Base-by-base conservation (phyloP, 176 grass and related monocot species). In the Musa beccarii region DNA sequence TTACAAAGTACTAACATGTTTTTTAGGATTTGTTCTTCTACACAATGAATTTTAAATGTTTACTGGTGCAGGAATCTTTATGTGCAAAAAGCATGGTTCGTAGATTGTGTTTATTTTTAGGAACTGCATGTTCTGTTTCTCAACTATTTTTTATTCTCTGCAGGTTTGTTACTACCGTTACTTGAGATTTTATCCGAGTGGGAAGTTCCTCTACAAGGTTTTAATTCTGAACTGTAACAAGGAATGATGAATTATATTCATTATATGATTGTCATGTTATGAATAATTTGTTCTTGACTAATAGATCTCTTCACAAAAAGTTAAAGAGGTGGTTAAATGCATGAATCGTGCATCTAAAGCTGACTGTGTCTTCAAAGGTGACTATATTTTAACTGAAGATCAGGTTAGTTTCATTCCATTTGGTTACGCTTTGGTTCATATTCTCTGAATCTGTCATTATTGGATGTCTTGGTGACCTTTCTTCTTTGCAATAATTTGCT, bases 201-300 rank as follows among this genome's bases (percentile, higher is more conserved):
- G 94, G 64, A 97, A 91, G 65, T 97, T 97, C 78, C 86, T 97
- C 14, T 97, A 92, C 79, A 97, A 97, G 94, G 94, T 97, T 62
- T 11, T 21, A 26, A 19, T 3, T 29, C n/a, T 55, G 76, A 54
- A 50, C 13, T 55, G 16, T 51, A 34, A 43, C 26, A 17, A 2
- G 52, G 23, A 22, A 49, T 26, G 12, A 10, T 19, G 3, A 34
- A 34, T 21, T 53, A 4, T 73, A 50, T 72, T 15, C 52, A 52
- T 1, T 49, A 28, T 72, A 79, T 64, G 29, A 34, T 34, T 34
- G 3, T 34, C 19, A n/a, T 54, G 53, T 69, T 62, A 28, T 62
- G 12, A 24, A 19, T 10, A 76, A 49, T 24, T 80, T 82, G 29
- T 14, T 86, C 50, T 52, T 59, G 13, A 74, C 49, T 66, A 75